phyloP scores from a whole-genome alignment of 805 yeast species.

The Sugiyamaella smithiae region DNA sequence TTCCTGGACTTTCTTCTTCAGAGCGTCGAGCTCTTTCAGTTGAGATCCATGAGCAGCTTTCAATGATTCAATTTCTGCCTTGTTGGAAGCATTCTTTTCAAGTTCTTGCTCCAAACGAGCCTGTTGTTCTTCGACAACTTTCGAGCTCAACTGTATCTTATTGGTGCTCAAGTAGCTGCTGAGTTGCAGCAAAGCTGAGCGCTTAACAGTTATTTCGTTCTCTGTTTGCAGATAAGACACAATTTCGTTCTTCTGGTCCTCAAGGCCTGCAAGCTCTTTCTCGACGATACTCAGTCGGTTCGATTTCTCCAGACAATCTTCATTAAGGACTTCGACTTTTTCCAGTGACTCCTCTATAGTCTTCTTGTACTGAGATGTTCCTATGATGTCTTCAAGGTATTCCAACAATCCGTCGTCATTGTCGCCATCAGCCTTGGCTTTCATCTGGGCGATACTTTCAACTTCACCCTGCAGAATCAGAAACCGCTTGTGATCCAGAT shows the following conservation, averaged over 20 bases:
- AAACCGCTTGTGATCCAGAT: conserved; percentile 90
- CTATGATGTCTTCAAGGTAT: conserved; percentile 94
- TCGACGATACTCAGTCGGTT: conserved; percentile 75
- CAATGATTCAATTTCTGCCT: conserved; percentile 37
- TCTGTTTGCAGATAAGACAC: conserved; percentile 62
- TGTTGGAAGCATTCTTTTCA: conserved; percentile 37
- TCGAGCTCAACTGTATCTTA: conserved; percentile 40
- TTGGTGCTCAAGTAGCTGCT: conserved; percentile 42
- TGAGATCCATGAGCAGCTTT: conserved; percentile 22
- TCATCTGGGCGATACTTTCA: conserved; percentile 98
- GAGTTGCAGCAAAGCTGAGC: conserved; percentile 55
- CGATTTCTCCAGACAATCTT: conserved; percentile 75
- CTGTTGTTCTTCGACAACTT: conserved; percentile 40
- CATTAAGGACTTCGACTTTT: conserved; percentile 72
- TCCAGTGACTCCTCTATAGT: conserved; percentile 62
- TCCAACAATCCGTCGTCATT: conserved; percentile 92
- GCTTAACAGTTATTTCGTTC: conserved; percentile 52
- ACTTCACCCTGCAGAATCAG: conserved; percentile 97
- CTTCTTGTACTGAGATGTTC: conserved; percentile 80
- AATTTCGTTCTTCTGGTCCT: conserved; percentile 64
- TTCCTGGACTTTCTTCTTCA: conserved; percentile 33
- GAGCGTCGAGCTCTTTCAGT: conserved; percentile 22
- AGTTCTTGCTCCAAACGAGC: conserved; percentile 45
- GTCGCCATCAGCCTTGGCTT: conserved; percentile 90
- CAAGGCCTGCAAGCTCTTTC: conserved; percentile 64